Evolutionary conservation across 2,329 filamentous ascomycete species (phyloP).

Genomic region (Bipolaris cookei): DNA sequence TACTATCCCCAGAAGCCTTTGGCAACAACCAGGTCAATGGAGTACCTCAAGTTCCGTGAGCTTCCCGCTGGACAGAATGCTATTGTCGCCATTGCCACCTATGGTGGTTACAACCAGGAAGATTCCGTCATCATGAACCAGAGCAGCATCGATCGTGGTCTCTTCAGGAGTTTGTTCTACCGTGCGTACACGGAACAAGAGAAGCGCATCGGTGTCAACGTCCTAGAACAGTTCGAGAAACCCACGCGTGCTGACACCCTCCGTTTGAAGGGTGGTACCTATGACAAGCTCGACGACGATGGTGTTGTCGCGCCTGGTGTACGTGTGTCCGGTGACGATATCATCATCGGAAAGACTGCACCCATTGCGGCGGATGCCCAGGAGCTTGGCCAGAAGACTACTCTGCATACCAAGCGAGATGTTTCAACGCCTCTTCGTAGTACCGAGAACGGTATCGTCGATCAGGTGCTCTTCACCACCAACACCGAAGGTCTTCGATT

Average conservation of each 20-base stretch:
- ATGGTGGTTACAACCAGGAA: slow-evolving; percentile 99
- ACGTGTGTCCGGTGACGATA: slow-evolving; percentile 94
- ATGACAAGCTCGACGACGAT: slow-evolving; percentile 97
- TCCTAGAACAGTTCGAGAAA: slow-evolving; percentile 95
- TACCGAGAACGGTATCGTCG: slow-evolving; percentile 96
- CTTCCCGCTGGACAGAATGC: slow-evolving; percentile 96
- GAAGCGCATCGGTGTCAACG: slow-evolving; percentile 92
- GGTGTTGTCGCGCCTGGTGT: slow-evolving; percentile 93
- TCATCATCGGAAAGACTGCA: slow-evolving; percentile 98
- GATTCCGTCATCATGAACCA: slow-evolving; percentile 99
- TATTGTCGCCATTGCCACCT: slow-evolving; percentile 96
- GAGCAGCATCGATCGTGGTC: slow-evolving; percentile 94
- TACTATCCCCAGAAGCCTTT: slow-evolving; percentile 99
- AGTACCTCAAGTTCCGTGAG: slow-evolving; percentile 97
- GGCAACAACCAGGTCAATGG: slow-evolving; percentile 96
- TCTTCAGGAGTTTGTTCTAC: slow-evolving; percentile 98
- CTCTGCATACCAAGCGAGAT: slow-evolving; percentile 89
- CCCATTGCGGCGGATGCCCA: slow-evolving; percentile 92
- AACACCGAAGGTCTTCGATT: slow-evolving; percentile 94
- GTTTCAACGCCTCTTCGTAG: slow-evolving; percentile 93
- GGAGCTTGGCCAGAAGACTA: slow-evolving; percentile 90
- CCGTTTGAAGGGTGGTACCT: slow-evolving; percentile 90
- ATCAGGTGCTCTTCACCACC: slow-evolving; percentile 90
- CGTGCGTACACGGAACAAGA: slow-evolving; percentile 96
- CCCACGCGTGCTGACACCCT: slow-evolving; percentile 87